phyloP scores from a whole-genome alignment of 208 protist genomes.

The Crithidia bombi region DNA sequence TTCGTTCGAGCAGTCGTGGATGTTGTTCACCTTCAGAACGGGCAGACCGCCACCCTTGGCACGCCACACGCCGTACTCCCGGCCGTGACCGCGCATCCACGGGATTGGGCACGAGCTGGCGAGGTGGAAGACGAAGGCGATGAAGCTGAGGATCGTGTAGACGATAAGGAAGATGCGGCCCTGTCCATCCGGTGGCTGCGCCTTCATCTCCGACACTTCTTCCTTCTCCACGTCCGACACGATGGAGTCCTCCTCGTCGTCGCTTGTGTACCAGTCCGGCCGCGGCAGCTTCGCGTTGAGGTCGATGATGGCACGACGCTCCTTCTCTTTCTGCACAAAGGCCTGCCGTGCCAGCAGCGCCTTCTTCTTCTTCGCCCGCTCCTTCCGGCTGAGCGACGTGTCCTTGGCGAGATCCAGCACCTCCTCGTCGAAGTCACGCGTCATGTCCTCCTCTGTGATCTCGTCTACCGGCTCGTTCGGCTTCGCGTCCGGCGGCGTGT shows the following conservation, averaged over 20 bases:
- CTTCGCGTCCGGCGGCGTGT: background rate
- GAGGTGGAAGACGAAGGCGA: slow-evolving; percentile 50
- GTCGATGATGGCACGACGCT: slow-evolving; percentile 36
- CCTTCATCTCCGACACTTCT: slow-evolving; percentile 39
- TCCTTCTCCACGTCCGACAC: slow-evolving; percentile 22
- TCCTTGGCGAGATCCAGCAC: slow-evolving; percentile 23
- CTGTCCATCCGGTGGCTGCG: slow-evolving; percentile 32
- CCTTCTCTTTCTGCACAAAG: slow-evolving; percentile 31
- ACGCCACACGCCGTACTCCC: slow-evolving; percentile 48
- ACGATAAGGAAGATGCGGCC: slow-evolving; percentile 24
- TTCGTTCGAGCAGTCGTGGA: slow-evolving; percentile 53
- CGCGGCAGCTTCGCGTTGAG: slow-evolving; percentile 49
- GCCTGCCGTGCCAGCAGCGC: slow-evolving; percentile 25
- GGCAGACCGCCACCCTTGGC: slow-evolving; percentile 43
- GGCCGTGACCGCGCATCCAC: slow-evolving; percentile 44
- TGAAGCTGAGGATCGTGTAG: slow-evolving; percentile 35
- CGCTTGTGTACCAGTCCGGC: slow-evolving; percentile 57
- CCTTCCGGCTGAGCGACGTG: slow-evolving; percentile 23
- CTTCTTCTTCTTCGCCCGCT: slow-evolving; percentile 31
- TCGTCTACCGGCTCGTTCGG: slow-evolving; percentile 14
- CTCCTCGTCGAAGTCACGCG: slow-evolving; percentile 34
- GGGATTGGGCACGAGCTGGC: slow-evolving; percentile 45
- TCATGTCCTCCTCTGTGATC: slow-evolving; percentile 32
- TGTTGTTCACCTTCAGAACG: slow-evolving; percentile 31
- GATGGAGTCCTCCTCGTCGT: slow-evolving; percentile 38